Conservation (phyloP, 2,329 filamentous ascomycete species). For the Colletotrichum sojae region DNA sequence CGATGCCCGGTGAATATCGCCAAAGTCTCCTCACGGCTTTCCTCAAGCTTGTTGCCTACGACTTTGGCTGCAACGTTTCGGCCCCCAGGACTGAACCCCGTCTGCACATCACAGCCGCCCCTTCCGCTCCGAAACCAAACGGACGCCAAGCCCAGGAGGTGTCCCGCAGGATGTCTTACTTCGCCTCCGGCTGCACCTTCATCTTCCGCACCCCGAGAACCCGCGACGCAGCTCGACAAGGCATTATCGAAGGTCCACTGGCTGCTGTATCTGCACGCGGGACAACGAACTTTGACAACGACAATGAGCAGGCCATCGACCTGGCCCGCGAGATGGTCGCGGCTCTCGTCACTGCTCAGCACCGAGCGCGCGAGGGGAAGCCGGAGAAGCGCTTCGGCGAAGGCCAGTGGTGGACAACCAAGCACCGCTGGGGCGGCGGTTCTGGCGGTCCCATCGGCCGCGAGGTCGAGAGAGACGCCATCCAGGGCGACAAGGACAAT, state of each 20-base stretch:
- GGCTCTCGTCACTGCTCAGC: constrained; percentile 74
- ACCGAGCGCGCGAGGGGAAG: constrained; percentile 71
- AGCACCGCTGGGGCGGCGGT: constrained; percentile 74
- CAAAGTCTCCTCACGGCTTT: constrained; percentile 71
- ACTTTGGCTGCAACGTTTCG: constrained; percentile 75
- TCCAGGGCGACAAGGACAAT: constrained; percentile 63
- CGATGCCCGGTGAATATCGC: constrained; percentile 72
- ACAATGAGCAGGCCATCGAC: constrained; percentile 73
- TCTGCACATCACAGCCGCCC: constrained; percentile 64
- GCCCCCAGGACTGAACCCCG: constrained; percentile 71
- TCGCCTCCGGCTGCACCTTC: constrained; percentile 71
- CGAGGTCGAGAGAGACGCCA: constrained; percentile 66
- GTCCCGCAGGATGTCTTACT: constrained; percentile 64
- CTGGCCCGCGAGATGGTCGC: constrained; percentile 73
- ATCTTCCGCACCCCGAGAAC: constrained; percentile 72
- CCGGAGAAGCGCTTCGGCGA: constrained; percentile 70
- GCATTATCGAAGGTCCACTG: constrained; percentile 73
- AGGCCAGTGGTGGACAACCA: constrained; percentile 73
- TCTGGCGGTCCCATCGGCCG: constrained; percentile 74
- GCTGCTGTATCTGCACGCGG: constrained; percentile 72
- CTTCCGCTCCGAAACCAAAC: constrained; percentile 44
- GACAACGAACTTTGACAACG: constrained; percentile 65
- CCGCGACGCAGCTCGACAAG: constrained; percentile 71
- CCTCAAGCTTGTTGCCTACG: constrained; percentile 75
- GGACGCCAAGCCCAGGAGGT: constrained; percentile 11